Percentiles rank a stretch among this genome's conserved stretches.
Conservation (phyloP, 2,329 filamentous ascomycete species). For the Botrytis byssoidea region DNA sequence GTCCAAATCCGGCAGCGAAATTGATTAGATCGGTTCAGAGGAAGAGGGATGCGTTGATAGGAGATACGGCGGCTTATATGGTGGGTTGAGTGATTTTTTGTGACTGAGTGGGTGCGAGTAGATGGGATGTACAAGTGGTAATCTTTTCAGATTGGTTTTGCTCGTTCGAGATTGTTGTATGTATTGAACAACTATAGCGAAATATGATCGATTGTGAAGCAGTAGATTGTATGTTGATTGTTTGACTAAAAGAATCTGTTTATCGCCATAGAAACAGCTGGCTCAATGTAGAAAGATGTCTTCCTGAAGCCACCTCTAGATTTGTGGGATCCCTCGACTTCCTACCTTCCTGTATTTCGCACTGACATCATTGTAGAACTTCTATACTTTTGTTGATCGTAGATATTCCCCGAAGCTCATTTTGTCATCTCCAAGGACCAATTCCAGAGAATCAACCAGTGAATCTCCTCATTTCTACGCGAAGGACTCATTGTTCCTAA, state of each 20-base stretch:
- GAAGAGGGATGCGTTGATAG: slow-evolving; percentile 3
- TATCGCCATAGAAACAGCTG: no score
- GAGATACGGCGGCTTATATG: slow-evolving; percentile 15
- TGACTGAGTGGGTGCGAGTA: background rate
- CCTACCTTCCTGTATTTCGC: background rate
- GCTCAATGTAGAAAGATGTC: no score
- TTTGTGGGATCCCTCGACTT: no score
- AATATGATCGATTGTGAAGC: background rate
- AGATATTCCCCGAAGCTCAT: fast-evolving
- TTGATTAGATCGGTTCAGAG: background rate
- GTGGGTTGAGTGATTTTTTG: background rate
- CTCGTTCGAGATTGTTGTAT: background rate
- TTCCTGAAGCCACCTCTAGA: no score
- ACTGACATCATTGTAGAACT: background rate
- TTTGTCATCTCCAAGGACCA: background rate
- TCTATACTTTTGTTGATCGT: background rate
- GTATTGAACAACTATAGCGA: no score
- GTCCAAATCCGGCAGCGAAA: slow-evolving; percentile 12
- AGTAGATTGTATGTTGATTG: fast-evolving
- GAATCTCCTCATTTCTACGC: background rate
- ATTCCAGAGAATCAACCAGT: fast-evolving
- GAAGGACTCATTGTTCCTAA: fast-evolving
- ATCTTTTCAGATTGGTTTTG: background rate
- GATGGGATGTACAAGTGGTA: background rate
- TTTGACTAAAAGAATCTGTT: background rate